Conservation (phyloP, 495 filamentous ascomycete genomes). For the Penicillium riverlandense region DNA sequence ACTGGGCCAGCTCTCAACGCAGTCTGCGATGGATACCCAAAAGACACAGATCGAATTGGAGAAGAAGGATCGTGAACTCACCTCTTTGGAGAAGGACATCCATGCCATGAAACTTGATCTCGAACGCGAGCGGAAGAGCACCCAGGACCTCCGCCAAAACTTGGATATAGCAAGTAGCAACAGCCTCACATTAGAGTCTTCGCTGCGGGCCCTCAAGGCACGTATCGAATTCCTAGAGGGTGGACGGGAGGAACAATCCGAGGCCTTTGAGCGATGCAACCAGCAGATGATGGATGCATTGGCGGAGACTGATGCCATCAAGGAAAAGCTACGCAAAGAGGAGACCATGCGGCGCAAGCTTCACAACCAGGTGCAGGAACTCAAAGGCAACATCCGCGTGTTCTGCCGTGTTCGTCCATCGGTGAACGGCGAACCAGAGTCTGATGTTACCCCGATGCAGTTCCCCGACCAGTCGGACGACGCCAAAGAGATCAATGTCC, state of each 20-base stretch:
- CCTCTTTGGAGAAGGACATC: constrained; percentile 43
- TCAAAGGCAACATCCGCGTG: constrained; percentile 98
- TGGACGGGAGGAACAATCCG: constrained; percentile 75
- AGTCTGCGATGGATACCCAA: constrained; percentile 56
- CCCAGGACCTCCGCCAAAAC: constrained; percentile 49
- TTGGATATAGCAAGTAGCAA: constrained; percentile 57
- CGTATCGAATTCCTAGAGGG: constrained; percentile 85
- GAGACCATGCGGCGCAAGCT: constrained; percentile 87
- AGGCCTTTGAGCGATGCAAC: constrained; percentile 71
- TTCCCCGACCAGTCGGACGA: constrained; percentile 75
- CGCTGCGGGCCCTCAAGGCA: constrained; percentile 64
- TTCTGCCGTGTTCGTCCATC: constrained; percentile 95
- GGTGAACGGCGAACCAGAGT: constrained; percentile 46
- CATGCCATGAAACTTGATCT: constrained; percentile 51
- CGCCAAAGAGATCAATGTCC: constrained; percentile 74
- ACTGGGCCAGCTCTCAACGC: constrained; percentile 54
- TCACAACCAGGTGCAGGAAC: constrained; percentile 95
- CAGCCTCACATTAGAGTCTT: constrained; percentile 62
- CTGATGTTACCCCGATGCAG: constrained; percentile 58
- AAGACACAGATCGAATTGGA: constrained; percentile 55
- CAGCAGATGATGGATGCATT: constrained; percentile 70
- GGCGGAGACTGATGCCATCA: constrained; percentile 56
- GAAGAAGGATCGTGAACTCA: constrained; percentile 54
- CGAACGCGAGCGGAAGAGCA: constrained; percentile 52
- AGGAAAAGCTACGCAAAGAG: constrained; percentile 82